These are phyloP conservation scores for Amaranthus tricolor DNA, from an alignment of 179 eudicot species.

Conservation along the genomic window DNA sequence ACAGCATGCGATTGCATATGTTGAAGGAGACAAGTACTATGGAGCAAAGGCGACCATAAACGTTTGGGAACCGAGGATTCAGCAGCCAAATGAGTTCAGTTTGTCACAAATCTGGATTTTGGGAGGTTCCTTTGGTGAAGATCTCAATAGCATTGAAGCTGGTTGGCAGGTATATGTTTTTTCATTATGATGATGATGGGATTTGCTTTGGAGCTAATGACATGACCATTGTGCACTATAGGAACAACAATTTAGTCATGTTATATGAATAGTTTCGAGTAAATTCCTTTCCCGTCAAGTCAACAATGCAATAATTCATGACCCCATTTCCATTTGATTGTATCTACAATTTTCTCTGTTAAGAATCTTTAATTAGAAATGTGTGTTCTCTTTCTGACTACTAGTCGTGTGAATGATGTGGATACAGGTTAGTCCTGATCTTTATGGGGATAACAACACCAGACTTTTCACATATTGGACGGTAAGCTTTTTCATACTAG, in stretches of 20 bases:
- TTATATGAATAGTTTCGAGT: not conserved
- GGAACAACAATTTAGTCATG: not conserved
- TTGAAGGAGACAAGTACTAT: conserved; percentile 90
- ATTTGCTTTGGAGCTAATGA: not conserved
- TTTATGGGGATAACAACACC: conserved; percentile 96
- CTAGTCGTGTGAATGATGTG: conserved; percentile 13
- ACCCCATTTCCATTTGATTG: not conserved
- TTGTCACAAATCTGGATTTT: conserved; percentile 93
- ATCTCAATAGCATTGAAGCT: conserved; percentile 99
- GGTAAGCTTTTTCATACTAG: conserved; percentile 42
- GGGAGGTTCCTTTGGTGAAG: conserved; percentile 98
- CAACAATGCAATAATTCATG: not conserved
- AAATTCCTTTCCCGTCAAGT: not conserved
- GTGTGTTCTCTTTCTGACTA: not conserved
- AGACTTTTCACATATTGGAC: conserved; percentile 99
- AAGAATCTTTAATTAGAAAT: not conserved
- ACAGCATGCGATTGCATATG: conserved; percentile 98
- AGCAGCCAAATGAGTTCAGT: conserved; percentile 96
- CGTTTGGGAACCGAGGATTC: conserved; percentile 97
- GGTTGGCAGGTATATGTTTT: conserved; percentile 88
- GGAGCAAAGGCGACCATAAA: conserved; percentile 97
- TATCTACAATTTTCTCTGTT: not conserved
- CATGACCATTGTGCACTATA: conserved; percentile 1
- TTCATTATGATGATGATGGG: not conserved
- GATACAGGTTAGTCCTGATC: conserved; percentile 97